These are phyloP conservation scores for Alopecurus myosuroides DNA, from an alignment of 176 grass and related monocot genomes.

Conservation along the genomic window DNA sequence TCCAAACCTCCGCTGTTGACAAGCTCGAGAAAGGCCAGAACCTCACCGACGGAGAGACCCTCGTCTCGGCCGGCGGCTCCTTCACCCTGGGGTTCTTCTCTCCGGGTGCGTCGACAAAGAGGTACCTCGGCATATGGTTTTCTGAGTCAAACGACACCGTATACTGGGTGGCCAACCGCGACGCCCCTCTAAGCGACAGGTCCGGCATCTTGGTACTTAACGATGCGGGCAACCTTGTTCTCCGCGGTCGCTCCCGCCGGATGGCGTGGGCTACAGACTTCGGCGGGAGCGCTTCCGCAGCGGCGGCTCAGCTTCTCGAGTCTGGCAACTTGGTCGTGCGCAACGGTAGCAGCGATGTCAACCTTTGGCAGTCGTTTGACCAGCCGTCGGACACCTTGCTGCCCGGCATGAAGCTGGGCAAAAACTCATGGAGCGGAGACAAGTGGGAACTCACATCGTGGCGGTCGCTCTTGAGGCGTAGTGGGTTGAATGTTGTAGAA, in stretches of 20 bases:
- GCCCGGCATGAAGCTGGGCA: slow-evolving; percentile 21
- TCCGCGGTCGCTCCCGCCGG: background rate
- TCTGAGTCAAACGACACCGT: background rate
- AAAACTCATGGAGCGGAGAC: background rate
- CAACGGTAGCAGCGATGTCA: background rate
- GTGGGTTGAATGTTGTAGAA: no score
- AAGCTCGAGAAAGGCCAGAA: background rate
- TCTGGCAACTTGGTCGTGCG: background rate
- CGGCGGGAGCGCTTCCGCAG: background rate
- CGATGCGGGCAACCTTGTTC: background rate
- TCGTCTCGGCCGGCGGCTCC: slow-evolving; percentile 12
- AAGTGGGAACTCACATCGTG: background rate
- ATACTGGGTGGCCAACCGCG: slow-evolving; percentile 43
- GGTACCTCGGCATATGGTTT: slow-evolving; percentile 40
- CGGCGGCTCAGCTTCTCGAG: background rate
- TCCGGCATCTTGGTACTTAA: background rate
- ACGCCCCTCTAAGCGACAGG: background rate
- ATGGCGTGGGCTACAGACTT: background rate
- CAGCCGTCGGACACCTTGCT: slow-evolving; percentile 4
- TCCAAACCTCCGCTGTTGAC: background rate
- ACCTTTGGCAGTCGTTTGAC: slow-evolving; percentile 19
- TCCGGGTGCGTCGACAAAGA: background rate
- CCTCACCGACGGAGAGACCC: background rate
- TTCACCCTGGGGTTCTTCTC: slow-evolving; percentile 48
- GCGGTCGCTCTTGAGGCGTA: background rate